A percentile compares a stretch with the other conserved stretches of the same genome.
Evolutionary conservation across 345 rosid species (phyloP).

Genomic region (Jatropha curcas): DNA sequence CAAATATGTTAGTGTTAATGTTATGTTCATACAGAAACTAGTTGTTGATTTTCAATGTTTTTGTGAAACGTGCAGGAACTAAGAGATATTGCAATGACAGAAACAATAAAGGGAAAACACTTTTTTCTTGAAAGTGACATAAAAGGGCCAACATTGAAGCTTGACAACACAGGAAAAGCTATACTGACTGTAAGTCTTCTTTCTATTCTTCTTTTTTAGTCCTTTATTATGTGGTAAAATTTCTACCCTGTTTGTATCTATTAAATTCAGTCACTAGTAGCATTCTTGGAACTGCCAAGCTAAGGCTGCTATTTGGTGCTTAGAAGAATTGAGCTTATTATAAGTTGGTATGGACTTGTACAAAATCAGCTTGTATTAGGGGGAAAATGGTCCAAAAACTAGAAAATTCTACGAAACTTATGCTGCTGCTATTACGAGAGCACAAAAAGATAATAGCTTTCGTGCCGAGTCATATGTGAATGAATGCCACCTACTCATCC

Average conservation of each 20-base stretch:
- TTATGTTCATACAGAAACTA: neutral
- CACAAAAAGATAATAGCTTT: neutral
- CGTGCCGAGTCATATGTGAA: neutral
- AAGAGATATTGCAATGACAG: slow-evolving; percentile 68
- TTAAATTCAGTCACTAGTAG: neutral
- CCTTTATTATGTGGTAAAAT: neutral
- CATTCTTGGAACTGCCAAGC: neutral
- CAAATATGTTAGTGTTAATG: neutral
- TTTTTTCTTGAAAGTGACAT: slow-evolving; percentile 84
- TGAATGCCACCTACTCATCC: neutral
- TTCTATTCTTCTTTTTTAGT: neutral
- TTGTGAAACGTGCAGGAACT: slow-evolving; percentile 51
- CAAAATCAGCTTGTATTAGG: neutral
- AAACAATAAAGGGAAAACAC: slow-evolving; percentile 62
- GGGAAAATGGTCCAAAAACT: neutral
- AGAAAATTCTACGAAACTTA: neutral
- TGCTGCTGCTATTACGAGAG: neutral
- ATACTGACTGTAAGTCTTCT: slow-evolving; percentile 66
- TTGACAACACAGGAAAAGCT: slow-evolving; percentile 86
- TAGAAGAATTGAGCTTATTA: too few species aligned
- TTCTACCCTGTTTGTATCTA: neutral
- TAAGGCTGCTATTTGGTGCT: neutral
- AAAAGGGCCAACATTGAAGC: slow-evolving; percentile 78
- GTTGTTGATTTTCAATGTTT: neutral
- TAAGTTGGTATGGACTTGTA: neutral